phyloP scores from a whole-genome alignment of 768 basidiomycete genomes.

The Suillus clintonianus region DNA sequence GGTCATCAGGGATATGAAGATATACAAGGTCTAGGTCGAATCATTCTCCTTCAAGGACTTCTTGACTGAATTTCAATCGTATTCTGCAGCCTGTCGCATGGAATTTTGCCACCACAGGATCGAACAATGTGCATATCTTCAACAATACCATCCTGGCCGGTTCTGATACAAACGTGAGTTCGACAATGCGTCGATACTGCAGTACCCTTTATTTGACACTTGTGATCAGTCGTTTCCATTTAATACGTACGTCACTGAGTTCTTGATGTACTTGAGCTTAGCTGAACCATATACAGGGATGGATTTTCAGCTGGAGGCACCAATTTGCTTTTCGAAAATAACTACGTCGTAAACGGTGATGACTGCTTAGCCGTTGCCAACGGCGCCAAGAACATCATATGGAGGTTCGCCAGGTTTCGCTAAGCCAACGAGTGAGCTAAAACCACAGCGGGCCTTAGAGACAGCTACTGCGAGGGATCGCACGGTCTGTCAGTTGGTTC shows the following conservation, averaged over 20 bases:
- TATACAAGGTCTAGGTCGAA: conserved; percentile 44
- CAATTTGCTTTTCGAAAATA: conserved; percentile 60
- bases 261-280: background rate
- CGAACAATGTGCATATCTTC: conserved; percentile 50
- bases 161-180: conserved; percentile 39
- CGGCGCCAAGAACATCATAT: conserved; percentile 57
- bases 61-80: conserved; percentile 1
- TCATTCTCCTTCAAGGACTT: background rate
- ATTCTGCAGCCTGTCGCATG: conserved; percentile 52
- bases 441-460: conserved; percentile 26
- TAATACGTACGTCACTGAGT: conserved; percentile 49
- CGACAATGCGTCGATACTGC: background rate
- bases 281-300: conserved; percentile 5
- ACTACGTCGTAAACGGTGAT: conserved; percentile 59
- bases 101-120: conserved; percentile 57
- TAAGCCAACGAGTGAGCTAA: background rate
- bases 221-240: conserved; percentile 52
- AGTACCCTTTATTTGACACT: background rate
- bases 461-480: conserved; percentile 56
- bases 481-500: conserved; percentile 64
- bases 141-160: conserved; percentile 57
- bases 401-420: conserved; percentile 31
- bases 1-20: conserved; percentile 57
- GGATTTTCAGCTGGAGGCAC: conserved; percentile 59
- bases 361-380: conserved; percentile 62